Conservation (phyloP, 176 grass and related monocot species). For the Thinopyrum elongatum region DNA sequence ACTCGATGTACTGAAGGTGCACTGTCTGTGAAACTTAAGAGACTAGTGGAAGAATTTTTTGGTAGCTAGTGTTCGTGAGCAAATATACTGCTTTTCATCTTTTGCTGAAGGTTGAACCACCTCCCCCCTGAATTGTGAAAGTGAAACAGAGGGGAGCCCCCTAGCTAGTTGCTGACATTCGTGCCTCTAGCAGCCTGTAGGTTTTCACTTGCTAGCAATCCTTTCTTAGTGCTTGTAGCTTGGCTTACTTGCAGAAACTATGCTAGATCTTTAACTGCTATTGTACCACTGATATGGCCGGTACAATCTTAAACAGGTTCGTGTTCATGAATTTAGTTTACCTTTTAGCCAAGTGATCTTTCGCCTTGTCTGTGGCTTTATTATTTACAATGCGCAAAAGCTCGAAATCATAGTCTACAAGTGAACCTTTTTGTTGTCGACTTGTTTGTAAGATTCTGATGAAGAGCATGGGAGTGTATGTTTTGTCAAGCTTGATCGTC, state of each 20-base stretch:
- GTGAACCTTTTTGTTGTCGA: neutral
- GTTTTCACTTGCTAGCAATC: neutral
- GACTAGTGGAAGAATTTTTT: neutral
- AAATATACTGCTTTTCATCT: slow-evolving; percentile 23
- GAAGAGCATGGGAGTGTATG: neutral
- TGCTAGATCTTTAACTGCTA: neutral
- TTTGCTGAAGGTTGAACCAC: slow-evolving; percentile 12
- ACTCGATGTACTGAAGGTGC: slow-evolving; percentile 12
- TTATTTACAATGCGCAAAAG: neutral
- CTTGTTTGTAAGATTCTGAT: neutral
- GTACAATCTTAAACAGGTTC: neutral
- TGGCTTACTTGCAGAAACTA: slow-evolving; percentile 9
- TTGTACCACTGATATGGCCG: neutral
- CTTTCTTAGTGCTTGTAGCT: neutral
- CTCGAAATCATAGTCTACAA: neutral
- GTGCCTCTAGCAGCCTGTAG: neutral
- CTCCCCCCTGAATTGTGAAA: neutral
- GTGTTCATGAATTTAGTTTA: neutral
- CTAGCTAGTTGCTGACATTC: neutral
- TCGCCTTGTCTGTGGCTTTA: neutral
- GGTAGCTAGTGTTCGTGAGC: neutral
- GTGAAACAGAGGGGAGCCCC: neutral
- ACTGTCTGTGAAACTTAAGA: neutral
- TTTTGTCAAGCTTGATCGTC: neutral
- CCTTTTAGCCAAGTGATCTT: neutral